Evolutionary conservation across 208 protist species (phyloP).

Genomic region (Herpetomonas tarakana): DNA sequence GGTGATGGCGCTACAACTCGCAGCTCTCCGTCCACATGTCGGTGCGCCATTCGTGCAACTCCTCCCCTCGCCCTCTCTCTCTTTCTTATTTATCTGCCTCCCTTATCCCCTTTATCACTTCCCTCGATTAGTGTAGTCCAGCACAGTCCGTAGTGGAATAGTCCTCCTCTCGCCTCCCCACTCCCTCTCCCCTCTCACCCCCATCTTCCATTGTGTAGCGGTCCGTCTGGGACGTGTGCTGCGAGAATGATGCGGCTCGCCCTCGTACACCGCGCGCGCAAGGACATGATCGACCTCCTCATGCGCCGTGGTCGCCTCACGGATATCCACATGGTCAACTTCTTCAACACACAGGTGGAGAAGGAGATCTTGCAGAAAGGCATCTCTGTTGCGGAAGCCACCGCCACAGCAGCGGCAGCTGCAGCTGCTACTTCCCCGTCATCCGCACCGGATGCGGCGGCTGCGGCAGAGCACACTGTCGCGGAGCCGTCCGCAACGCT

Average conservation of each 20-base stretch:
- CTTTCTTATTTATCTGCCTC: too few species aligned
- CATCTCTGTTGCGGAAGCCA: neutral
- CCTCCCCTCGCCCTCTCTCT: too few species aligned
- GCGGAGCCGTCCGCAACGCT: neutral
- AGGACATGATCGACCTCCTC: constrained; percentile 66
- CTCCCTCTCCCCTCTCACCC: too few species aligned
- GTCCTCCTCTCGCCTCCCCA: too few species aligned
- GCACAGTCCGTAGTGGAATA: too few species aligned
- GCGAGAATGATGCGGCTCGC: constrained; percentile 22
- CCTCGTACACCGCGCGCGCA: constrained; percentile 22
- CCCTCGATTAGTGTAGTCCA: too few species aligned
- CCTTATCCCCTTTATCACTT: too few species aligned
- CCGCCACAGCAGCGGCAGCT: neutral
- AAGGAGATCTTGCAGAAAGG: constrained; percentile 5
- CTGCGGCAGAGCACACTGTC: neutral
- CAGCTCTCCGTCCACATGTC: too few species aligned
- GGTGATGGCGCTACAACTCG: too few species aligned
- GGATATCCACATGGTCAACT: constrained; percentile 67
- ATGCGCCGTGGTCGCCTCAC: constrained; percentile 50
- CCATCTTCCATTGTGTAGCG: too few species aligned
- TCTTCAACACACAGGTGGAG: constrained; percentile 46
- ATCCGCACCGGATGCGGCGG: neutral
- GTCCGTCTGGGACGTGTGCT: neutral
- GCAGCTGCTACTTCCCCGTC: neutral
- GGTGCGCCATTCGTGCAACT: too few species aligned